Conservation (phyloP, 1,284 basidiomycete genomes). For the Athelia sp. region DNA sequence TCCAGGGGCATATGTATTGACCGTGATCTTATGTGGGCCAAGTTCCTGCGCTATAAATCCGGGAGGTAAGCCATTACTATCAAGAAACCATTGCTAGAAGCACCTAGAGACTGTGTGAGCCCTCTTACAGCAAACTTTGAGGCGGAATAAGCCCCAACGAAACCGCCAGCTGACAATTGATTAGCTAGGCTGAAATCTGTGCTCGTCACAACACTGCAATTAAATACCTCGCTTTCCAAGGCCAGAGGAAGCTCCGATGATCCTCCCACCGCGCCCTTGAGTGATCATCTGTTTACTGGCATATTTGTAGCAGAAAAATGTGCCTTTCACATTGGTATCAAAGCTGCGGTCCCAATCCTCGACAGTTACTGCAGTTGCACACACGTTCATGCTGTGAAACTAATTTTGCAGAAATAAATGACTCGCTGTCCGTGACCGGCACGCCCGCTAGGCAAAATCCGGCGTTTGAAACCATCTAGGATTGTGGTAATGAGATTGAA, state of each 20-base stretch:
- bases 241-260: slow-evolving; percentile 31
- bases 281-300: slow-evolving; percentile 24
- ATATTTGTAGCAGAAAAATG: slow-evolving; percentile 21
- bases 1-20: slow-evolving; percentile 26
- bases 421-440: slow-evolving; percentile 10
- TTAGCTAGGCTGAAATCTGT: too few species aligned
- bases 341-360: slow-evolving; percentile 10
- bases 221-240: slow-evolving; percentile 26
- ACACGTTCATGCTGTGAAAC: slow-evolving; percentile 5
- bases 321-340: slow-evolving; percentile 12
- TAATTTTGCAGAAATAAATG: slow-evolving; percentile 16
- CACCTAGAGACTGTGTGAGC: slow-evolving; percentile 14
- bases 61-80: background rate
- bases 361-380: slow-evolving; percentile 6
- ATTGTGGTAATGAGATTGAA: background rate
- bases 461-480: slow-evolving; percentile 34
- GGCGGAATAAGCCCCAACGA: slow-evolving; percentile 7
- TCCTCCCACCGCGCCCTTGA: slow-evolving; percentile 28
- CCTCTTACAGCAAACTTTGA: slow-evolving; percentile 16
- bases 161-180: background rate
- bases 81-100: background rate
- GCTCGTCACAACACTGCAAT: background rate
- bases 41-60: slow-evolving; percentile 20
- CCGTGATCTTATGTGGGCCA: slow-evolving; percentile 23
- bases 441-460: slow-evolving; percentile 16